These are phyloP conservation scores for Xylaria telfairii DNA, from an alignment of 495 filamentous ascomycete species.

Conservation along the genomic window DNA sequence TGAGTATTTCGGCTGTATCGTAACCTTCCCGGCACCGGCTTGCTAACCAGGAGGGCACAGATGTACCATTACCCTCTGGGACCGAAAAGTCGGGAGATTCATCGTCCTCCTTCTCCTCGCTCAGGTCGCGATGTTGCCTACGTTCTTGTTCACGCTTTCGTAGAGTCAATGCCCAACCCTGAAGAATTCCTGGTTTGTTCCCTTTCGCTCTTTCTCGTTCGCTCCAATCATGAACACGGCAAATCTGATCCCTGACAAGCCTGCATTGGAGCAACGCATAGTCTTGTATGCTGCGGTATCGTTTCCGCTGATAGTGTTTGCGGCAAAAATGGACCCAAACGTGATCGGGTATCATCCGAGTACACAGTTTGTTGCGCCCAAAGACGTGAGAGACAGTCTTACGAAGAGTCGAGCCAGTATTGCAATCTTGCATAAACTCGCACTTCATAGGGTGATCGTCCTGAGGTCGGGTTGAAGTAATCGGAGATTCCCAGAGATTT, in stretches of 20 bases:
- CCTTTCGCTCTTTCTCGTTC: slow-evolving; percentile 19
- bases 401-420: slow-evolving; percentile 59
- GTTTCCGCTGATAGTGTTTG: slow-evolving; percentile 82
- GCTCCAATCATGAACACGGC: slow-evolving; percentile 66
- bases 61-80: slow-evolving; percentile 40
- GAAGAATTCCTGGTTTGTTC: slow-evolving; percentile 51
- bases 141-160: slow-evolving; percentile 62
- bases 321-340: slow-evolving; percentile 79
- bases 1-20: slow-evolving; percentile 43
- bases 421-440: slow-evolving; percentile 52
- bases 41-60: slow-evolving; percentile 53
- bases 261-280: slow-evolving; percentile 66
- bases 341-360: slow-evolving; percentile 65
- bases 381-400: slow-evolving; percentile 87
- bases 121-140: slow-evolving; percentile 30
- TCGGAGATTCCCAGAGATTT: neutral
- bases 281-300: slow-evolving; percentile 67
- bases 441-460: neutral
- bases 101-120: slow-evolving; percentile 40
- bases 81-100: slow-evolving; percentile 29
- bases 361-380: slow-evolving; percentile 84
- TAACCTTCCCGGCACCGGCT: slow-evolving; percentile 42
- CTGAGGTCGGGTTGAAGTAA: neutral
- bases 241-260: slow-evolving; percentile 63
- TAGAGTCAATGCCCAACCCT: slow-evolving; percentile 54